phyloP scores from a whole-genome alignment of 2,329 filamentous ascomycete species.

The Pseudogymnoascus sp. region DNA sequence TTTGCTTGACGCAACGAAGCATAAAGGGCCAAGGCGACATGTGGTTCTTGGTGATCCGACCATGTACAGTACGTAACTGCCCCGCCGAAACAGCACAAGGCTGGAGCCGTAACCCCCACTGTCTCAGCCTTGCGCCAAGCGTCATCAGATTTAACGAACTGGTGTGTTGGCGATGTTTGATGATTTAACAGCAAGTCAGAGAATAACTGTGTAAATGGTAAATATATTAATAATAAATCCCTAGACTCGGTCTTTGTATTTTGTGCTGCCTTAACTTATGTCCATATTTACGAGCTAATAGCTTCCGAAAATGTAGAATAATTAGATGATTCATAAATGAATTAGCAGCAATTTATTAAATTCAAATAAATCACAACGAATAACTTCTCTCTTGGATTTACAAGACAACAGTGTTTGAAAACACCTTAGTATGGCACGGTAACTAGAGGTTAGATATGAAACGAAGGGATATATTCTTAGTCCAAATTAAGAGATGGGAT shows the following conservation, averaged over 20 bases:
- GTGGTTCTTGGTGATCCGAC: conserved; percentile 3
- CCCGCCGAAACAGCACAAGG: background rate
- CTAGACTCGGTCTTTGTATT: background rate
- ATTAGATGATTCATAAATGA: background rate
- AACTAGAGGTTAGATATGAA: background rate
- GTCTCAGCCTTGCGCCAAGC: conserved; percentile 5
- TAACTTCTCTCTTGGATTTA: background rate
- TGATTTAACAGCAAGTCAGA: background rate
- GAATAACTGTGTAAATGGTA: background rate
- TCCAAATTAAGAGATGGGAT: no score
- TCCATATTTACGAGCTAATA: background rate
- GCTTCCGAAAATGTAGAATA: background rate
- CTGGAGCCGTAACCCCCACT: background rate
- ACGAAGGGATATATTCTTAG: background rate
- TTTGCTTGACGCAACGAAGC: background rate
- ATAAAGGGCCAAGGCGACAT: conserved; percentile 3
- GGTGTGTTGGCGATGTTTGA: background rate
- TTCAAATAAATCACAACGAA: background rate
- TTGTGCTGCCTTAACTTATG: background rate
- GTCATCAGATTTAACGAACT: background rate
- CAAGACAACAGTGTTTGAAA: background rate
- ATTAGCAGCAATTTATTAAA: background rate
- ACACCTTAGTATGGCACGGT: background rate
- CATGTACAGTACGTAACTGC: conserved; percentile 3
- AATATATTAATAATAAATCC: background rate